Evolutionary conservation across 192 early-diverging fungal species (phyloP).

Genomic region (Spizellomyces sp.): DNA sequence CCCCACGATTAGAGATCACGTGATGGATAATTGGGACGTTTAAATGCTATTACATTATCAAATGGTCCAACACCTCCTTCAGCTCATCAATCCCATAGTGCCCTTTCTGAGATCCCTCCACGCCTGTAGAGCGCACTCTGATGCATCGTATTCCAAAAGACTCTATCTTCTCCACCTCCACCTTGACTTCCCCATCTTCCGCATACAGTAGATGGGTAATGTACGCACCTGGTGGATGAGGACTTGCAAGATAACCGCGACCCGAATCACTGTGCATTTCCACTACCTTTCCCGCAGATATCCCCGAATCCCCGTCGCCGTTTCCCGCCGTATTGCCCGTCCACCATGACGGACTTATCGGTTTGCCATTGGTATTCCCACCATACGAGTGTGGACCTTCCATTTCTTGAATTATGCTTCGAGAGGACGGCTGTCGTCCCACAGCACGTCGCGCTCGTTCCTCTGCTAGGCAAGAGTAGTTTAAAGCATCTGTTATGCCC

Average conservation of each 20-base stretch:
- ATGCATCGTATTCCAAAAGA: slow-evolving; percentile 45
- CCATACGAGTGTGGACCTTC: background rate
- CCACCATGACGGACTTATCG: slow-evolving; percentile 15
- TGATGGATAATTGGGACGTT: background rate
- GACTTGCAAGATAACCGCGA: slow-evolving; percentile 31
- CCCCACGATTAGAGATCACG: too few relatives aligned
- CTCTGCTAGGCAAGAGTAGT: slow-evolving; percentile 48
- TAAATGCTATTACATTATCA: slow-evolving; percentile 6
- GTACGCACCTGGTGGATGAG: slow-evolving; percentile 44
- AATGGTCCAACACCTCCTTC: slow-evolving; percentile 14
- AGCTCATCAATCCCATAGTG: slow-evolving; percentile 26
- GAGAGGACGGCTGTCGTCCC: background rate
- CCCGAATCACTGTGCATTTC: slow-evolving; percentile 12
- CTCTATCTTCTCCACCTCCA: slow-evolving; percentile 41
- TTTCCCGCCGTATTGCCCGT: background rate
- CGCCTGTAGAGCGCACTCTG: slow-evolving; percentile 10
- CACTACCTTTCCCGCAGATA: background rate
- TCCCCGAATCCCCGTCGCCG: background rate
- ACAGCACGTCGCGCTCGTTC: background rate
- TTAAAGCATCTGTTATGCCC: slow-evolving; percentile 68
- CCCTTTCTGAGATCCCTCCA: background rate
- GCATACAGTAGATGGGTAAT: slow-evolving; percentile 52
- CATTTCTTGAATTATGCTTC: too few relatives aligned
- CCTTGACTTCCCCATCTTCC: slow-evolving; percentile 39
- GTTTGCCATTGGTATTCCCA: slow-evolving; percentile 27